phyloP scores from a whole-genome alignment of 2,329 filamentous ascomycete genomes.

The Mycogone perniciosa region DNA sequence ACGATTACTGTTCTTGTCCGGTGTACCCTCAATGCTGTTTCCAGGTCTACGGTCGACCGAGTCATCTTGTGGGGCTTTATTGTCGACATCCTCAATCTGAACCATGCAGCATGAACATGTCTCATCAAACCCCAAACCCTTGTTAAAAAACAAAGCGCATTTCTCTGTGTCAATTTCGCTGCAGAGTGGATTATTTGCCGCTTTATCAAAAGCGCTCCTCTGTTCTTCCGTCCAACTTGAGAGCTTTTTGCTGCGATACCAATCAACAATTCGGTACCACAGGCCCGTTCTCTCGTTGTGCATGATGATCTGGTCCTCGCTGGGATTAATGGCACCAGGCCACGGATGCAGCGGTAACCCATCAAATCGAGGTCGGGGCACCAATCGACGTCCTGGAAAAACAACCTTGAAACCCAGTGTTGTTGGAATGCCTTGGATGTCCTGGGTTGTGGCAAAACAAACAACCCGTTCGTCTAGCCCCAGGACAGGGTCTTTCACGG shows the following conservation, averaged over 20 bases:
- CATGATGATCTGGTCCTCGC: slow-evolving; percentile 15
- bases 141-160: slow-evolving; percentile 13
- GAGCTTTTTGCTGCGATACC: slow-evolving; percentile 17
- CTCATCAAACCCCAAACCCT: neutral
- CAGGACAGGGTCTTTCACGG: slow-evolving; percentile 14
- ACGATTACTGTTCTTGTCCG: slow-evolving; percentile 11
- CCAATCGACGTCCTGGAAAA: slow-evolving; percentile 13
- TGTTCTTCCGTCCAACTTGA: slow-evolving; percentile 15
- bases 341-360: slow-evolving; percentile 15
- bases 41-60: neutral
- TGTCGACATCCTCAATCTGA: slow-evolving; percentile 4
- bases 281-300: slow-evolving; percentile 8
- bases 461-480: slow-evolving; percentile 14
- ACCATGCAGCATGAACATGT: slow-evolving; percentile 10
- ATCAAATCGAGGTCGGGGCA: neutral
- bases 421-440: slow-evolving; percentile 13
- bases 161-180: slow-evolving; percentile 12
- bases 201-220: slow-evolving; percentile 10
- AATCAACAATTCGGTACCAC: slow-evolving; percentile 18
- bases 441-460: slow-evolving; percentile 6
- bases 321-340: slow-evolving; percentile 11
- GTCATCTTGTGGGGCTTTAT: neutral
- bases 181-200: slow-evolving; percentile 13
- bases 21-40: slow-evolving; percentile 1
- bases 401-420: slow-evolving; percentile 14